A percentile compares a stretch with the other conserved stretches of the same genome.
phyloP scores from a whole-genome alignment of 2,329 filamentous ascomycete species.

The Stagonosporopsis tanaceti region DNA sequence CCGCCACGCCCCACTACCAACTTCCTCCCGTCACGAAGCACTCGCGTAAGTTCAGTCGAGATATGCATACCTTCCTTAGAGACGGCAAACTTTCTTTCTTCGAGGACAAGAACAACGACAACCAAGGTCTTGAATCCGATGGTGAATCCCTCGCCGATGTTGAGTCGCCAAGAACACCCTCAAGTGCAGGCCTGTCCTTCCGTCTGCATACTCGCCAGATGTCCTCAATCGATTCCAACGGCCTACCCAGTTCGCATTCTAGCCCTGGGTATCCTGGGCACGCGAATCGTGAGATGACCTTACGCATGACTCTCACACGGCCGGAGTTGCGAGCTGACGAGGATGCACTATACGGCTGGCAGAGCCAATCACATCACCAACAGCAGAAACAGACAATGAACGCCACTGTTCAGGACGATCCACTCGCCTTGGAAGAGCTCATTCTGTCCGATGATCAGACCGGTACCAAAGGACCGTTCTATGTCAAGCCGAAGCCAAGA shows the following conservation, averaged over 20 bases:
- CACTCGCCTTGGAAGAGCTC: slow-evolving; percentile 64
- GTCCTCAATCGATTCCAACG: slow-evolving; percentile 44
- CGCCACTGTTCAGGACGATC: slow-evolving; percentile 53
- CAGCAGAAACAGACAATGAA: slow-evolving; percentile 23
- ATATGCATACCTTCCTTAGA: slow-evolving; percentile 64
- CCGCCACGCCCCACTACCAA: slow-evolving; percentile 34
- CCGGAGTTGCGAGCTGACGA: slow-evolving; percentile 83
- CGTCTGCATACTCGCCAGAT: slow-evolving; percentile 41
- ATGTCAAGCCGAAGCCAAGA: slow-evolving; percentile 48
- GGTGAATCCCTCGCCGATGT: slow-evolving; percentile 44
- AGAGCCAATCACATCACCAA: slow-evolving; percentile 39
- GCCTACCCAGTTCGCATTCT: slow-evolving; percentile 34
- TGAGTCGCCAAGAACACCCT: slow-evolving; percentile 49
- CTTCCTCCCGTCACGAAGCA: slow-evolving; percentile 48
- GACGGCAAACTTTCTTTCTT: slow-evolving; percentile 62
- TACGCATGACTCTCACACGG: slow-evolving; percentile 93
- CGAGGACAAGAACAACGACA: slow-evolving; percentile 41
- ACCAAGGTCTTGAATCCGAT: slow-evolving; percentile 44
- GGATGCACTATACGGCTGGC: slow-evolving; percentile 75
- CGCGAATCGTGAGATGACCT: slow-evolving; percentile 83
- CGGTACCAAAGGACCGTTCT: slow-evolving; percentile 56
- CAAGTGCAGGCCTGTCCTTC: slow-evolving; percentile 45
- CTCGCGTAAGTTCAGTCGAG: slow-evolving; percentile 56
- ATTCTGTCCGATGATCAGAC: slow-evolving; percentile 58
- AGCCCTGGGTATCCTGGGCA: slow-evolving; percentile 31